Percentiles rank a stretch among this genome's conserved stretches.
phyloP scores from a whole-genome alignment of 495 filamentous ascomycete species.

The Daldinia caldariorum region DNA sequence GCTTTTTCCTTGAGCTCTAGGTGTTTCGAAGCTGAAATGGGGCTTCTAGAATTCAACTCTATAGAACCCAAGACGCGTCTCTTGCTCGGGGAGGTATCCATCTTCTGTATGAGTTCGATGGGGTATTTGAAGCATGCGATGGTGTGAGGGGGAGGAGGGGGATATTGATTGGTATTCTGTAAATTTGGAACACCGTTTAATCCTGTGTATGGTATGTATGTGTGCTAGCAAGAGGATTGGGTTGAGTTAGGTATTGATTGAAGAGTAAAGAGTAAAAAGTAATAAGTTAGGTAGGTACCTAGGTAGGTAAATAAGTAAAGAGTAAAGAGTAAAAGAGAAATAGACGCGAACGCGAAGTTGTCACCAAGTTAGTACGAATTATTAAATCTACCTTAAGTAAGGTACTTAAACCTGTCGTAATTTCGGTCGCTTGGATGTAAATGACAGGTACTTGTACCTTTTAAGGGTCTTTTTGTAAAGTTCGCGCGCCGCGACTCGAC shows the following conservation, averaged over 20 bases:
- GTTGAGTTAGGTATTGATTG: neutral
- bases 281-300: too few species aligned
- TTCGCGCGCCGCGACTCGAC: slow-evolving; percentile 23
- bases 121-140: neutral
- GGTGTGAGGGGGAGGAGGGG: neutral
- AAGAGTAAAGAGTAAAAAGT: too few species aligned
- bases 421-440: neutral
- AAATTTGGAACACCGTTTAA: neutral
- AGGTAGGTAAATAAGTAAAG: too few species aligned
- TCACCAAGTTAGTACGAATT: neutral
- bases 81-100: slow-evolving; percentile 54
- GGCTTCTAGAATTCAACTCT: slow-evolving; percentile 52
- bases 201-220: neutral
- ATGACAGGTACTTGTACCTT: neutral
- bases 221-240: neutral
- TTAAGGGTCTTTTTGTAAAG: neutral
- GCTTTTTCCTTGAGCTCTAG: slow-evolving; percentile 15
- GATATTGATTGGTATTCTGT: neutral
- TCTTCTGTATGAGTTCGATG: slow-evolving; percentile 11
- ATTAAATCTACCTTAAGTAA: neutral
- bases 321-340: neutral
- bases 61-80: slow-evolving; percentile 58
- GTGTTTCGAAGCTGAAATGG: slow-evolving; percentile 20
- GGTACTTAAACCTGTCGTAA: neutral
- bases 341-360: neutral